Evolutionary conservation across 2,329 filamentous ascomycete genomes (phyloP), one percentile per base, ranked within the genome.

Genomic region (Microcyclospora pomicola): DNA sequence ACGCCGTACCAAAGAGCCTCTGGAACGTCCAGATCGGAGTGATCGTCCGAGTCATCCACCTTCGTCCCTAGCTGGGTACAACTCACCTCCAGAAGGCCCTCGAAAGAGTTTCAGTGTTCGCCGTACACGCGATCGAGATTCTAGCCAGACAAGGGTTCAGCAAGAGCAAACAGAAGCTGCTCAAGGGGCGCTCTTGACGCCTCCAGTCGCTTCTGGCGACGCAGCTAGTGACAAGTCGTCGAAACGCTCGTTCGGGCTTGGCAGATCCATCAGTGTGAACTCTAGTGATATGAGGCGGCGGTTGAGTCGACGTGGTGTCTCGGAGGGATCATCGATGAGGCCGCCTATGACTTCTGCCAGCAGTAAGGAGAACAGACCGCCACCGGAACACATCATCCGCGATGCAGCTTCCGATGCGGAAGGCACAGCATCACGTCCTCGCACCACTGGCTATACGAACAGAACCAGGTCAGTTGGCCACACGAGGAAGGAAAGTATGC

Each of bases 71-170:
- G 82, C 82, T 38, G 77, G 91, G n/a, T 84, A 88, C 39, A 45
- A 42, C 49, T 77, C 80, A 11, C 82, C 84, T 9, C 65, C 73
- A 39, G 83, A 88, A 13, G 70, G 75, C 0, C 76, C 83, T 2
- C 73, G 82, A 37, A 92, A 92, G 61, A 93, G 86, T 58, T 93
- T 95, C 58, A 93, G 85, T 55, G 82, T 95, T 46, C 76, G 75
- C 41, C 67, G 73, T 45, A 64, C 69, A 24, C 64, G 73, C 32
- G 72, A 74, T 40, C 62, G 70, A 43, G 67, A 75, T 10, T 33
- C 44, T 13, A 50, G 47, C 31, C 38, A 42, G 59, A 42, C 68
- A 59, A 44, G 75, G 63, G 42, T 79, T 61, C 47, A 80, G 65
- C 59, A 77, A 61, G 65, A 59, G 27, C 66, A 63, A 80, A 63